Evolutionary conservation across 2,329 filamentous ascomycete genomes (phyloP).

Genomic region (Claviceps capensis): DNA sequence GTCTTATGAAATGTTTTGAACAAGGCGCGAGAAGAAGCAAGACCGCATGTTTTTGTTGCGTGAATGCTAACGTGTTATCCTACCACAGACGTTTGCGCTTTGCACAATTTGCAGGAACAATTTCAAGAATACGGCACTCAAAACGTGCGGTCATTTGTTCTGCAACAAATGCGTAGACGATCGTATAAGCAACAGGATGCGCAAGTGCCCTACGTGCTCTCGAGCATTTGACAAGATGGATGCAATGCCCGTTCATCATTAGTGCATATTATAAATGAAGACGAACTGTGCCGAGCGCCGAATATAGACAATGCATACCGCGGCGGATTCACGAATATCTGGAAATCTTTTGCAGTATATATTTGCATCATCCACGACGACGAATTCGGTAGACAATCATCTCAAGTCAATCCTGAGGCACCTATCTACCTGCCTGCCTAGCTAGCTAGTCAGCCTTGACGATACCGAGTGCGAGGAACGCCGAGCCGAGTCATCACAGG

Average conservation of each 20-base stretch:
- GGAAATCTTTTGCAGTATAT: neutral
- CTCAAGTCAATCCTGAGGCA: neutral
- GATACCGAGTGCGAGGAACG: neutral
- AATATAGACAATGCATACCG: neutral
- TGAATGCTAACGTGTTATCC: constrained; percentile 11
- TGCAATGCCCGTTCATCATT: constrained; percentile 58
- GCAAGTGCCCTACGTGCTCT: constrained; percentile 91
- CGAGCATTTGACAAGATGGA: constrained; percentile 85
- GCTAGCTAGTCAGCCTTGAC: neutral
- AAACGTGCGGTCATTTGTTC: constrained; percentile 90
- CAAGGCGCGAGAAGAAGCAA: neutral
- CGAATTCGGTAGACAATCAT: neutral
- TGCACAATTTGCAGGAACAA: constrained; percentile 88
- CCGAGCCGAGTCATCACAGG: neutral
- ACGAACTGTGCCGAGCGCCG: neutral
- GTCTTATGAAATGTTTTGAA: constrained; percentile 24
- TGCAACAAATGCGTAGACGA: constrained; percentile 85
- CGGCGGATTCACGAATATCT: neutral
- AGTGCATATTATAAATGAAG: constrained; percentile 2
- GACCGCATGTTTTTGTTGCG: neutral
- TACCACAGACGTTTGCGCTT: constrained; percentile 31
- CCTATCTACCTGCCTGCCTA: neutral
- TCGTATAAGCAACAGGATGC: constrained; percentile 74
- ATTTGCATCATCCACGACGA: neutral
- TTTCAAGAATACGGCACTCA: constrained; percentile 88